Base-by-base conservation (phyloP, 2,329 filamentous ascomycete species). In the Stemphylium beticola region DNA sequence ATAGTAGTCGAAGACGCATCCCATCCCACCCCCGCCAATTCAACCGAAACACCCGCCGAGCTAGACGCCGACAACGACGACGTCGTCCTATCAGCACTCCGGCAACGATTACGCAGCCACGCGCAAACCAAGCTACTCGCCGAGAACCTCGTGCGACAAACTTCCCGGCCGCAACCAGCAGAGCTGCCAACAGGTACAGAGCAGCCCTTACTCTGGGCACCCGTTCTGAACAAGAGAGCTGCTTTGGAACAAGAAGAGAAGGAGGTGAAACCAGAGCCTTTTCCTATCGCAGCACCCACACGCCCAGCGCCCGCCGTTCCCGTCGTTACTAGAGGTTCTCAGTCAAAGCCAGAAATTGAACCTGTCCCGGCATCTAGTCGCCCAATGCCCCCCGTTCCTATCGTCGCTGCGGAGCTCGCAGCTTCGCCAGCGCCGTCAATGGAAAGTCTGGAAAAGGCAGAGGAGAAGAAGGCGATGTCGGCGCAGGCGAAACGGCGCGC, bases 401-500 rank as follows among this genome's bases (percentile, higher is more conserved):
- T 10, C 4, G 26, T 29, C 26, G 26, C 26, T 4, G 10, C 18
- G 7, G 3, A 42, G 17, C 4, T 2, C 10, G 17, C 8, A 39
- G 10, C 18, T 26, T 9, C 6, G 20, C 12, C 29, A 11, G 17
- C 24, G 11, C 18, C 37, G 10, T 38, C 24, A 1, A 34, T 32
- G 15, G 20, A 24, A n/a, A 45, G 26, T 15, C 38, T 40, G 10
- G 26, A 42, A 11, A 14, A 20, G 1, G 20, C 9, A 37, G 43
- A 2, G 2, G 31, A 18, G 43, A 53, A 41, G 11, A 56, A 53
- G 18, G 52, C 62, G 5, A 60, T 64, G 55, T 60, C 64, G 7
- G 61, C 67, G 6, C 60, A 68, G 49, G 64, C 62, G 8, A 72
- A 65, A 31, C 54, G 71, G 33, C 57, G 67, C 43, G 57, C 61